A percentile compares a stretch with the other conserved stretches of the same genome.
phyloP scores from a whole-genome alignment of 805 yeast genomes.

The Metschnikowia similis region DNA sequence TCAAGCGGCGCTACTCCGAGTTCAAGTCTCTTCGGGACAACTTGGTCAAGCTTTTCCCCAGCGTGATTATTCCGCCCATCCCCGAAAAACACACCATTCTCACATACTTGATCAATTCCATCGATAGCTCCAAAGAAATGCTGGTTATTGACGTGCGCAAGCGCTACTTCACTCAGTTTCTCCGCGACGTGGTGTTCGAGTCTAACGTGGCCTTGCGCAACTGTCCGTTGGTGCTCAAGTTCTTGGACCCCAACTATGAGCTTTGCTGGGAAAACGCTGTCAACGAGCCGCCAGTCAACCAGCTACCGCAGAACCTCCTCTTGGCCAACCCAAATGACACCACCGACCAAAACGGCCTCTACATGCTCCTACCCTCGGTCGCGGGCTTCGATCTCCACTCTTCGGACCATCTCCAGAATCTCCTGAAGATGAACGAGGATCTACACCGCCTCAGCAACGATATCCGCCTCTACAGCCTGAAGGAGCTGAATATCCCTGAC shows the following conservation, averaged over 20 bases:
- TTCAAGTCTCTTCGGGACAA: constrained; percentile 40
- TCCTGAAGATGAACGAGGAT: constrained; percentile 34
- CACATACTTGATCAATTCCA: constrained; percentile 37
- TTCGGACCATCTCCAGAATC: constrained; percentile 28
- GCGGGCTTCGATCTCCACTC: constrained; percentile 33
- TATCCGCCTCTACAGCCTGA: constrained; percentile 25
- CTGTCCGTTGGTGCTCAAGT: constrained; percentile 41
- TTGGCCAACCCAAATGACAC: constrained; percentile 50
- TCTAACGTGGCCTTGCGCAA: constrained; percentile 26
- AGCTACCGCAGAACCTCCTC: constrained; percentile 45
- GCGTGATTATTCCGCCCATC: constrained; percentile 39
- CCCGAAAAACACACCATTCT: constrained; percentile 47
- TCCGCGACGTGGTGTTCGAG: constrained; percentile 35
- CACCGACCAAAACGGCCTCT: constrained; percentile 50
- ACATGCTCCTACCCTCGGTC: constrained; percentile 44
- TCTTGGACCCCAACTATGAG: constrained; percentile 49
- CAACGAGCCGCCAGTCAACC: constrained; percentile 42
- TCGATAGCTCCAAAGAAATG: constrained; percentile 33
- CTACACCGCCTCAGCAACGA: constrained; percentile 31
- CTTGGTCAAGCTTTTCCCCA: constrained; percentile 36
- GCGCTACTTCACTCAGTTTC: constrained; percentile 42
- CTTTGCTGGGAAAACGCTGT: constrained; percentile 49
- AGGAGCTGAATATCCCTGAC: constrained; percentile 14
- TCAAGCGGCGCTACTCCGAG: constrained; percentile 41
- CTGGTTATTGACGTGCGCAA: constrained; percentile 46